Evolutionary conservation across 2,329 filamentous ascomycete genomes (phyloP), one percentile per base, ranked within the genome.

Genomic region (Monilinia fructicola): DNA sequence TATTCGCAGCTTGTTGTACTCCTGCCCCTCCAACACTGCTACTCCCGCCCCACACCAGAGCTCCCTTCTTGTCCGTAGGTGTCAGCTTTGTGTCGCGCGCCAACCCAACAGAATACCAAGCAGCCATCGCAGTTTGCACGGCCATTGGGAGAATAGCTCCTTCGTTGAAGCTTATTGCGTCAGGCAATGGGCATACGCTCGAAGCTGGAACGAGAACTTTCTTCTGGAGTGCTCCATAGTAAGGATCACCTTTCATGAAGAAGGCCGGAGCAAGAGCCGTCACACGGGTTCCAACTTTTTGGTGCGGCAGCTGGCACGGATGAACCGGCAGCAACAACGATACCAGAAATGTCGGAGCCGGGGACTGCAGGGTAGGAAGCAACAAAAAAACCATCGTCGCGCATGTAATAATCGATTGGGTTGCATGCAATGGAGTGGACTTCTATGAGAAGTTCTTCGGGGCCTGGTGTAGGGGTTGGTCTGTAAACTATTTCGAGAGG

Each of bases 401-500:
- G 79, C 40, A 60, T 60, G 11, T 72, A 55, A 61, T 59, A 64
- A 64, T 81, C 79, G 65, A 79, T 73, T 1, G 78, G 79, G 61
- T 81, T 81, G 44, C 81, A 72, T 18, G 78, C 79, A 14, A 79
- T 71, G 14, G 78, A 77, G 64, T 78, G 76, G 67, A 80, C 75
- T 2, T 72, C 74, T 68, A 81, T 76, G 40, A 80, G 78, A 64
- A 81, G 71, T 38, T 81, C 78, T 26, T 69, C 64, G 28, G 78
- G 77, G 3, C 77, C 77, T 65, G 79, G 77, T 11, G 75, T 74
- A 10, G 79, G 79, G 0, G 78, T 80, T 1, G 69, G 69, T 9
- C 55, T 40, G 11, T 61, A 23, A 42, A 42, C 46, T 12, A 65
- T 26, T 44, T 61, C 12, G 4, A 65, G 12, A 26, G 44, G 64